A percentile compares a stretch with the other conserved stretches of the same genome.
Evolutionary conservation across 306 rosid genomes (phyloP).

Genomic region (Canavalia ensiformis): DNA sequence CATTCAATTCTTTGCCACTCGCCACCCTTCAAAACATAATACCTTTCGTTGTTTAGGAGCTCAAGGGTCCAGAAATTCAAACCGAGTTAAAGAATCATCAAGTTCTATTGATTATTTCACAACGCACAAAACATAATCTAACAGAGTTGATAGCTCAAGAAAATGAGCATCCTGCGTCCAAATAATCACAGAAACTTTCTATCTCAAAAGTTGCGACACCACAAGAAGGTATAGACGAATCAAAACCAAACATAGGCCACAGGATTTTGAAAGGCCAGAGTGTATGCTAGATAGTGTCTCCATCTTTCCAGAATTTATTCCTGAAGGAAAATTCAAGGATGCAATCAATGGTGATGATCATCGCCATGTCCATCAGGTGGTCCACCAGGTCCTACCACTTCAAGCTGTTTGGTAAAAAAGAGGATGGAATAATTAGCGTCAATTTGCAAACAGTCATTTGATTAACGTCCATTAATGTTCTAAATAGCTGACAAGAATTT

Average conservation of each 20-base stretch:
- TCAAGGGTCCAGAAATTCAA: constrained; percentile 27
- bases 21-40: not conserved
- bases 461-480: constrained; percentile 1
- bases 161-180: constrained; percentile 56
- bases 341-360: constrained; percentile 67
- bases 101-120: constrained; percentile 63
- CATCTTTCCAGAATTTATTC: constrained; percentile 65
- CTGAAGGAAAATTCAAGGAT: constrained; percentile 52
- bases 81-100: constrained; percentile 45
- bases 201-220: constrained; percentile 56
- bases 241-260: constrained; percentile 63
- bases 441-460: constrained; percentile 23
- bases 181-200: constrained; percentile 54
- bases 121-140: constrained; percentile 44
- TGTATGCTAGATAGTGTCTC: constrained; percentile 64
- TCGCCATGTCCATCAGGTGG: constrained; percentile 78
- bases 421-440: constrained; percentile 38
- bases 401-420: constrained; percentile 61
- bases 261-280: constrained; percentile 59
- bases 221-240: constrained; percentile 51
- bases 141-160: constrained; percentile 53
- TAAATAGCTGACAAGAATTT: constrained; percentile 10
- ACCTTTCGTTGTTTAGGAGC: not conserved
- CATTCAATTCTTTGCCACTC: not conserved
- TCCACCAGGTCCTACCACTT: constrained; percentile 99